Percentiles rank a stretch among this genome's conserved stretches.
These are phyloP conservation scores for Starmerella stigmatis DNA, from an alignment of 805 yeast genomes.

Conservation along the genomic window DNA sequence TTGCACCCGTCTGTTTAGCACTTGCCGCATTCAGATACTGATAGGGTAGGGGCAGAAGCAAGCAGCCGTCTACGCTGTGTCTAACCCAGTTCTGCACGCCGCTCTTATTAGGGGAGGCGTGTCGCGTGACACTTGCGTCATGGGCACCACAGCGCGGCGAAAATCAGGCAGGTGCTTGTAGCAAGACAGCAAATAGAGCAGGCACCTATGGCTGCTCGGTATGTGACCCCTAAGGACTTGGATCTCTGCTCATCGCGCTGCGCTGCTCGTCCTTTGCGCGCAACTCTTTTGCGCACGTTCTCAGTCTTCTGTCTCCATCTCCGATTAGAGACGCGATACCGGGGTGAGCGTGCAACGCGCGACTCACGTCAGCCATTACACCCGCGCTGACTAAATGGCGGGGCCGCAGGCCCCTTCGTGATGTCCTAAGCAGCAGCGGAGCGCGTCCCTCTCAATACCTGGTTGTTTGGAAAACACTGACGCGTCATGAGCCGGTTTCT, in stretches of 20 bases:
- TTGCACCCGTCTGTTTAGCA: background rate
- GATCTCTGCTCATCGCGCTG: no score
- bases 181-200: no score
- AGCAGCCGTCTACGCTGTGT: background rate
- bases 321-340: background rate
- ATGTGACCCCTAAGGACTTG: no score
- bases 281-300: no score
- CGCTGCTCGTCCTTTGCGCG: no score
- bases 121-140: no score
- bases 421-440: background rate
- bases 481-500: conserved; percentile 27
- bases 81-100: background rate
- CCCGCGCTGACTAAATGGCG: background rate
- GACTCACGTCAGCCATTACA: no score
- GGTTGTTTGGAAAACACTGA: background rate
- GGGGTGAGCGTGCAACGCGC: background rate
- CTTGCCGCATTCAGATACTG: background rate
- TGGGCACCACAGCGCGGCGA: no score
- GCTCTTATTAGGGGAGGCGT: no score
- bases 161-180: no score
- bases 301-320: no score
- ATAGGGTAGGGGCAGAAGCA: background rate
- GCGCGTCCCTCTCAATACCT: background rate
- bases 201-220: no score
- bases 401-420: background rate